Conservation (phyloP, 163 green algal genomes). For the Chlorella variabilis region DNA sequence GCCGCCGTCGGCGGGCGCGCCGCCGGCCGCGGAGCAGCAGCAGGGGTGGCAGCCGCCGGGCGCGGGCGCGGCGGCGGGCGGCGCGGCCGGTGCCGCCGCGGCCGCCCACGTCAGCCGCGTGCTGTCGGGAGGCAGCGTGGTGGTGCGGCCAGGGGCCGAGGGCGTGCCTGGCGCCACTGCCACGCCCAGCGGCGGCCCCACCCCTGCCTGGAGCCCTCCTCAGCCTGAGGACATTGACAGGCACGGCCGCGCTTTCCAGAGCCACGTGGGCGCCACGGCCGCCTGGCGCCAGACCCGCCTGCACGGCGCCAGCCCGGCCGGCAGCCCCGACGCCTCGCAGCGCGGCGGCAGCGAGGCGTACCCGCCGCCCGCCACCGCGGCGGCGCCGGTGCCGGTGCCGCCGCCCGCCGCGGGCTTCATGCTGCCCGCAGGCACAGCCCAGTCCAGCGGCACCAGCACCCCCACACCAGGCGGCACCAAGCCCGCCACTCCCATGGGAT, state of each 20-base stretch:
- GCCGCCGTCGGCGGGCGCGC: neutral
- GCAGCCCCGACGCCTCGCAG: neutral
- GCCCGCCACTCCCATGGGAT: neutral
- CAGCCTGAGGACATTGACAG: neutral
- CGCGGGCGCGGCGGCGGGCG: neutral
- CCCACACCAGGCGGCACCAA: neutral
- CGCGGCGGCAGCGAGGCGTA: too few species aligned
- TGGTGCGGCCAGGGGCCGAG: neutral
- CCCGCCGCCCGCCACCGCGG: neutral
- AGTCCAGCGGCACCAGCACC: slow-evolving; percentile 14
- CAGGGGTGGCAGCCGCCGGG: slow-evolving; percentile 7
- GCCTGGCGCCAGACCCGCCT: slow-evolving; percentile 4
- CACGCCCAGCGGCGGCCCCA: neutral
- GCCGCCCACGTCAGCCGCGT: neutral
- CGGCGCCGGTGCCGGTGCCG: neutral
- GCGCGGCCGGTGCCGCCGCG: neutral
- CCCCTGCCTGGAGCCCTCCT: neutral
- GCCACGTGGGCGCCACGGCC: neutral
- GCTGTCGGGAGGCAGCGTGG: neutral
- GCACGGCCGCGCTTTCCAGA: neutral
- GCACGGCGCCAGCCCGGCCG: neutral
- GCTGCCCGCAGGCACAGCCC: neutral
- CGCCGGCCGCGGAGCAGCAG: neutral
- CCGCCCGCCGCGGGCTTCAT: neutral
- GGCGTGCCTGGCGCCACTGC: neutral